Percentiles rank a stretch among this genome's conserved stretches.
Evolutionary conservation across 1,139 yeast genomes (phyloP).

Genomic region (Hemisphaericaspora xylanilytica): DNA sequence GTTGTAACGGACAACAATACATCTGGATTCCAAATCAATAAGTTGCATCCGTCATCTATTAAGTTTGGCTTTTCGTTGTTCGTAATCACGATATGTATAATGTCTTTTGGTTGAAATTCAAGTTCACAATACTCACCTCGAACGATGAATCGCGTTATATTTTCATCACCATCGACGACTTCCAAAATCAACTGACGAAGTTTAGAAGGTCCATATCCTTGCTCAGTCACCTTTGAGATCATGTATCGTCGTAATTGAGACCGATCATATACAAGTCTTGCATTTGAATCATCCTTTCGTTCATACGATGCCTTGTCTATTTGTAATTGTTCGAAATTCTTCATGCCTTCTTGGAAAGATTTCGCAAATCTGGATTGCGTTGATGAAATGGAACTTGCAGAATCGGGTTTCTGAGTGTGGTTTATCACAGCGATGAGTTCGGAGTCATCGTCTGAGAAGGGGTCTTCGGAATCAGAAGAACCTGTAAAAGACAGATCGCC

Average conservation of each 20-base stretch:
- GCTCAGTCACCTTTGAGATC: conserved; percentile 38
- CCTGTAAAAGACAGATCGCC: background rate
- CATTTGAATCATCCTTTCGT: conserved; percentile 21
- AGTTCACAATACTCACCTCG: conserved; percentile 50
- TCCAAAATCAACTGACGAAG: conserved; percentile 49
- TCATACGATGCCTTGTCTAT: conserved; percentile 9
- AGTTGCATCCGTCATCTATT: conserved; percentile 58
- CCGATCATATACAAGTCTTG: conserved; percentile 45
- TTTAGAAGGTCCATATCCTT: conserved; percentile 15
- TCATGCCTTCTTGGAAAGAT: conserved; percentile 28
- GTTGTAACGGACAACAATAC: conserved; percentile 76
- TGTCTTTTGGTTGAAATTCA: conserved; percentile 45
- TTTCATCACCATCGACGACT: conserved; percentile 38
- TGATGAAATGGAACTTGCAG: background rate
- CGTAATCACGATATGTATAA: conserved; percentile 58
- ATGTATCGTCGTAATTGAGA: conserved; percentile 51
- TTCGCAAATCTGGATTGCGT: conserved; percentile 8
- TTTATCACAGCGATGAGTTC: conserved; percentile 9
- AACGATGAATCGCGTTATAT: conserved; percentile 39
- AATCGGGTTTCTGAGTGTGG: background rate
- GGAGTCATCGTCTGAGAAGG: conserved; percentile 31
- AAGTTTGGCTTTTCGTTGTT: conserved; percentile 34
- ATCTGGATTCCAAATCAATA: conserved; percentile 83
- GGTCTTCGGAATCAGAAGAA: conserved; percentile 20
- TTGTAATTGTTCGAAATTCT: conserved; percentile 21